Evolutionary conservation across 2,329 filamentous ascomycete genomes (phyloP), one percentile per base, ranked within the genome.

Genomic region (Colletotrichum sp.): DNA sequence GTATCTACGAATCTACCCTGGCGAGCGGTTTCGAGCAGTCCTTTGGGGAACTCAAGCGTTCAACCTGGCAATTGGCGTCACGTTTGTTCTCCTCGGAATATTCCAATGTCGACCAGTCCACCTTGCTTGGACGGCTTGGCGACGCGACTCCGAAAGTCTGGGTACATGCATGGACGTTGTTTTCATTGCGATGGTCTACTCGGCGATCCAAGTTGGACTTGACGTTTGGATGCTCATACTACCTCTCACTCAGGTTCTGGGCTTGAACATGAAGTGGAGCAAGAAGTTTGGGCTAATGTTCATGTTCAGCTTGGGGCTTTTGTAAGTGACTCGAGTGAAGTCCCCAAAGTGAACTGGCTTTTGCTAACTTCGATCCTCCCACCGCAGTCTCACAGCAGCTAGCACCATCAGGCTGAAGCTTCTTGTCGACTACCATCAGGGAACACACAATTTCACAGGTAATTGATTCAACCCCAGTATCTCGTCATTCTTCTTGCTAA

Each of bases 151-250:
- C 6, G 18, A 52, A n/a, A 28, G 18, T 0, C 60, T 68, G 1
- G 84, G 85, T 0, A 71, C 61, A n/a, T 87, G 85, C 73, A 79
- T 83, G 6, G 81, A 86, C 43, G 80, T 87, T 61, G 82, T 82
- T 24, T 78, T 78, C 5, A 83, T 86, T 34, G 82, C 80, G 28
- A 88, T 86, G 80, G 78, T 84, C n/a, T 82, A 82, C 63, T 84
- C 87, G 1, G 83, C 79, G 1, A 81, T 88, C 66, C 88, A 87
- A 67, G 88, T 89, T 39, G 75, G 83, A 1, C 83, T 87, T 32
- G 88, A 90, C 76, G 8, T 87, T 6, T 78, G 84, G 63, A 86
- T 88, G 63, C 82, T 89, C 34, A 81, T 80, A 1, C 77, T 89
- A 7, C 87, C 88, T 0, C 81, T 88, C 6, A 80, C 82, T 7